phyloP scores from a whole-genome alignment of 139 green algal genomes.

The Micractinium sp. region DNA sequence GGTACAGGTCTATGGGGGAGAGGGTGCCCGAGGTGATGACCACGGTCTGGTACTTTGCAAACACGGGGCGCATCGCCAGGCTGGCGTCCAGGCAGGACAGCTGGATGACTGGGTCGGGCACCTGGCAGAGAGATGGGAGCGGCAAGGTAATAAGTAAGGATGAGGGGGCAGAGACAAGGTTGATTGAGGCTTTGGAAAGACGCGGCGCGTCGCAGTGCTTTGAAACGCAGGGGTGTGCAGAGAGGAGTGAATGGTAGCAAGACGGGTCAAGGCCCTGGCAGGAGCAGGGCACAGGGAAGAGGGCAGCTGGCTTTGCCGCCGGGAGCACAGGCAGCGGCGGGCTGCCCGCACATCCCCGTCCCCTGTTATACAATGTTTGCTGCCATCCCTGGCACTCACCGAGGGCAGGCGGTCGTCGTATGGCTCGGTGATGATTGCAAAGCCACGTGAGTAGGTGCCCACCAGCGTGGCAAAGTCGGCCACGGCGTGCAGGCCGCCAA shows the following conservation, averaged over 20 bases:
- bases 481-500: slow-evolving; percentile 80
- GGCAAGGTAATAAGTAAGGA: neutral
- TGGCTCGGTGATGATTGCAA: slow-evolving; percentile 99
- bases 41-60: slow-evolving; percentile 93
- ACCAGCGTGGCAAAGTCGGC: slow-evolving; percentile 98
- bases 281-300: too few species aligned
- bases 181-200: too few species aligned
- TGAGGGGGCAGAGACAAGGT: too few species aligned
- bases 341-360: too few species aligned
- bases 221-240: too few species aligned
- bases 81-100: slow-evolving; percentile 95
- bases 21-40: slow-evolving; percentile 98
- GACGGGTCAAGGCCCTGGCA: too few species aligned
- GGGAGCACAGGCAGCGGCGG: too few species aligned
- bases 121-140: neutral
- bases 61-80: slow-evolving; percentile 95
- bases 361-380: too few species aligned
- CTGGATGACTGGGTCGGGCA: slow-evolving; percentile 95
- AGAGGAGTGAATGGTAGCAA: too few species aligned
- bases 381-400: slow-evolving; percentile 25
- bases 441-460: slow-evolving; percentile 92
- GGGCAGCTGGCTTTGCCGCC: too few species aligned
- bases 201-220: too few species aligned
- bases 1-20: slow-evolving; percentile 97
- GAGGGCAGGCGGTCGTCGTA: slow-evolving; percentile 94